Conservation (phyloP, 208 protist genomes). For the Angomonas ambiguus region DNA sequence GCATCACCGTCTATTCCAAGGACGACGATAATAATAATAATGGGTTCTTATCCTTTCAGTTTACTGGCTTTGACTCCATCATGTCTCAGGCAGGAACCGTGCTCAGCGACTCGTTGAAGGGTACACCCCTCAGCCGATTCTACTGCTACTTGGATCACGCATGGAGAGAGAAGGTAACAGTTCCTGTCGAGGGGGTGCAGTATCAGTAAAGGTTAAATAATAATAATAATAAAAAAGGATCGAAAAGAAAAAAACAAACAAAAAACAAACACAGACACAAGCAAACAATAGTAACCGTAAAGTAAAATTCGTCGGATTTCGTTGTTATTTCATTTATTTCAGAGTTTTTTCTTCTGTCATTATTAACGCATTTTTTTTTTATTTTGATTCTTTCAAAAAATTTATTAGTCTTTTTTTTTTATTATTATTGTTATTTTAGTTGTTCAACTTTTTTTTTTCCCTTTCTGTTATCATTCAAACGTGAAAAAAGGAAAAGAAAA, state of each 20-base stretch:
- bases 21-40: neutral
- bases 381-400: neutral
- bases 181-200: conserved; percentile 57
- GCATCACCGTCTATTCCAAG: conserved; percentile 18
- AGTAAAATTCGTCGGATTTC: too few species aligned
- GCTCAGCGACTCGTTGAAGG: conserved; percentile 42
- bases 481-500: too few species aligned
- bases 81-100: conserved; percentile 32
- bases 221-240: neutral
- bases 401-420: neutral
- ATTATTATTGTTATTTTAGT: too few species aligned
- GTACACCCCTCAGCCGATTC: conserved; percentile 50
- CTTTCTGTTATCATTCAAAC: too few species aligned
- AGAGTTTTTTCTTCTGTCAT: neutral
- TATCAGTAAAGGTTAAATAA: conserved; percentile 29
- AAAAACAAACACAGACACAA: neutral
- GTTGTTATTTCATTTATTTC: conserved; percentile 3
- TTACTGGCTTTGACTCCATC: conserved; percentile 63
- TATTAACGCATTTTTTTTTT: conserved; percentile 10
- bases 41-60: conserved; percentile 63
- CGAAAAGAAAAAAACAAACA: neutral
- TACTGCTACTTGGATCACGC: conserved; percentile 87
- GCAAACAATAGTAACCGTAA: too few species aligned
- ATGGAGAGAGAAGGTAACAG: conserved; percentile 56
- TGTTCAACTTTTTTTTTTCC: too few species aligned